A percentile compares a stretch with the other conserved stretches of the same genome.
Evolutionary conservation across 2,329 filamentous ascomycete species (phyloP).

Genomic region (Diatrype stigma): DNA sequence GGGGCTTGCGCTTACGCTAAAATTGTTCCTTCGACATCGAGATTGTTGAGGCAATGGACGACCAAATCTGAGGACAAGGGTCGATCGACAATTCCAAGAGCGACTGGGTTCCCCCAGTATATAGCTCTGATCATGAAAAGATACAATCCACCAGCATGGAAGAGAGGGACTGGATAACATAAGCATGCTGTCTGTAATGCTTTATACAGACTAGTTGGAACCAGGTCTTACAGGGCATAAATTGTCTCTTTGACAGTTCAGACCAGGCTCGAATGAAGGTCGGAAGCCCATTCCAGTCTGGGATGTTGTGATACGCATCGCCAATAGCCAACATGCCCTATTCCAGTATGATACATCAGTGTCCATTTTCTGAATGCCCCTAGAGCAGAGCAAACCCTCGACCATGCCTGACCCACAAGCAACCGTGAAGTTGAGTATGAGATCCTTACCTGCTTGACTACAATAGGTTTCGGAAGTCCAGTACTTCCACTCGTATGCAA

Average conservation of each 20-base stretch:
- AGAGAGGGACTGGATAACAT: constrained; percentile 30
- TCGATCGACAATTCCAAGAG: constrained; percentile 27
- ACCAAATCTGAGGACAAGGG: constrained; percentile 32
- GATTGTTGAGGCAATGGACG: constrained; percentile 25
- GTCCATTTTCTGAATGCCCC: too few relatives aligned
- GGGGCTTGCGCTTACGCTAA: constrained; percentile 30
- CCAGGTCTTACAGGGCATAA: constrained; percentile 16
- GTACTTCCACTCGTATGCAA: constrained; percentile 45
- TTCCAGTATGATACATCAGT: not conserved
- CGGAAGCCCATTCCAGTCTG: constrained; percentile 4
- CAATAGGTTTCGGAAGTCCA: constrained; percentile 42
- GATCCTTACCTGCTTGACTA: constrained; percentile 22
- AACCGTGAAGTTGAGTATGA: too few relatives aligned
- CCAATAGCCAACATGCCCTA: constrained; percentile 11
- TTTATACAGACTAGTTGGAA: not conserved
- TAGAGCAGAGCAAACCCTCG: too few relatives aligned
- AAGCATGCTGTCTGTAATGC: too few relatives aligned
- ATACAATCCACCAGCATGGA: constrained; percentile 33
- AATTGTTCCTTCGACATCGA: constrained; percentile 22
- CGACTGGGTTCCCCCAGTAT: constrained; percentile 26
- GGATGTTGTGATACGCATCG: constrained; percentile 5
- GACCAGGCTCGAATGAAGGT: constrained; percentile 1
- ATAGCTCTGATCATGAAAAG: constrained; percentile 13
- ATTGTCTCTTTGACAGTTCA: constrained; percentile 8
- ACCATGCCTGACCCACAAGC: too few relatives aligned